These are phyloP conservation scores for Rhododendron griersonianum DNA, from an alignment of 148 eudicot species.

Conservation along the genomic window DNA sequence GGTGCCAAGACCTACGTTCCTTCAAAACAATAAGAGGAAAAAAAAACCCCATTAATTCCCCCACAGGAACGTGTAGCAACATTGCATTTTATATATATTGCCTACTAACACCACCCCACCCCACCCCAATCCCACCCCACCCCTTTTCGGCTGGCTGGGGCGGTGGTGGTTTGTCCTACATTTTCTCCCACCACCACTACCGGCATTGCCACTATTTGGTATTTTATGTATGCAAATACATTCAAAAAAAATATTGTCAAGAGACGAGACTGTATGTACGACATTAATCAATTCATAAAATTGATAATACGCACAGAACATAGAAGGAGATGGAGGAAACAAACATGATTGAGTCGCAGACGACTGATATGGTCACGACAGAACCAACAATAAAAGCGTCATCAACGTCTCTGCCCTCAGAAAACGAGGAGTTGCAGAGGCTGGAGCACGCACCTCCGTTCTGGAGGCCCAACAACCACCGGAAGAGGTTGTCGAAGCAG, in stretches of 20 bases:
- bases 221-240: too few relatives aligned
- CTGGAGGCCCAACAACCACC: conserved; percentile 25
- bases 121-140: background rate
- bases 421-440: conserved; percentile 41
- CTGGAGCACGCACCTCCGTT: conserved; percentile 56
- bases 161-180: background rate
- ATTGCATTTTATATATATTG: background rate
- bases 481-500: conserved; percentile 57
- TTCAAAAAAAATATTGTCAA: background rate
- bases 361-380: background rate
- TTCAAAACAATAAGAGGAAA: background rate
- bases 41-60: background rate
- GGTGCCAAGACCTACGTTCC: background rate
- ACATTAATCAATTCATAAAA: background rate
- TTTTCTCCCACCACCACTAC: background rate
- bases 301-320: background rate
- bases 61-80: background rate
- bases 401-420: conserved; percentile 5
- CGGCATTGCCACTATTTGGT: too few relatives aligned
- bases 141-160: background rate
- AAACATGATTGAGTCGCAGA: background rate
- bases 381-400: background rate
- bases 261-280: background rate
- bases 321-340: background rate
- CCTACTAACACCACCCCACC: background rate